phyloP scores from a whole-genome alignment of 2,329 filamentous ascomycete species.

The Blumeriella jaapii region DNA sequence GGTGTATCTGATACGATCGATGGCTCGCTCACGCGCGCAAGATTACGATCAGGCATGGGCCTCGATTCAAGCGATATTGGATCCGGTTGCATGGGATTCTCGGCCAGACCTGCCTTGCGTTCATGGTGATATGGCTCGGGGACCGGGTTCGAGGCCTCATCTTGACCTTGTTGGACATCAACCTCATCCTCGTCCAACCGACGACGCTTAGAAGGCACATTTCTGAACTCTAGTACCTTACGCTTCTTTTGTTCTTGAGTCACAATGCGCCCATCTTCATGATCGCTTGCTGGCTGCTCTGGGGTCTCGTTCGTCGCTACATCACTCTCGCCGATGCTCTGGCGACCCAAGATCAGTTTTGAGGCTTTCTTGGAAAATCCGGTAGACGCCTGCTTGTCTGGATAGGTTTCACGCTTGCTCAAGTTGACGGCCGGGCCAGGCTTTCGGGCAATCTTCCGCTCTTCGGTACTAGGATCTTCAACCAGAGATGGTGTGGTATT shows the following conservation, averaged over 20 bases:
- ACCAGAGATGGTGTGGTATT: too few species aligned
- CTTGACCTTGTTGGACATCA: not conserved
- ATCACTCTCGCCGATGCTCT: too few species aligned
- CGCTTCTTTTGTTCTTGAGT: slow-evolving; percentile 1
- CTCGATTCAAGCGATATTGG: not conserved
- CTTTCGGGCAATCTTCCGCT: too few species aligned
- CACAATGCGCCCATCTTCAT: not conserved
- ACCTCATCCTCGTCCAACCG: not conserved
- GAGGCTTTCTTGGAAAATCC: too few species aligned
- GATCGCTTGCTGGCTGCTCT: too few species aligned
- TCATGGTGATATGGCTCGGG: not conserved
- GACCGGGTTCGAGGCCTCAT: not conserved
- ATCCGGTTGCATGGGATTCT: not conserved
- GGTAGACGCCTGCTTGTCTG: too few species aligned
- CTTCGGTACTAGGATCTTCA: too few species aligned
- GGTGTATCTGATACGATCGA: not conserved
- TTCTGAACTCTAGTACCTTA: not conserved
- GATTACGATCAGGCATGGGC: too few species aligned
- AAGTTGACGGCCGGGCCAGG: too few species aligned
- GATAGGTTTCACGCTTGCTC: too few species aligned
- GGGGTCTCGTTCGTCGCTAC: too few species aligned
- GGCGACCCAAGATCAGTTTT: too few species aligned
- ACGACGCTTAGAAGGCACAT: not conserved
- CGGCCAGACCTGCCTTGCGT: not conserved
- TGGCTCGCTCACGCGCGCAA: not conserved